Evolutionary conservation across 2,329 filamentous ascomycete species (phyloP).

Genomic region (Diaporthe longicolla): DNA sequence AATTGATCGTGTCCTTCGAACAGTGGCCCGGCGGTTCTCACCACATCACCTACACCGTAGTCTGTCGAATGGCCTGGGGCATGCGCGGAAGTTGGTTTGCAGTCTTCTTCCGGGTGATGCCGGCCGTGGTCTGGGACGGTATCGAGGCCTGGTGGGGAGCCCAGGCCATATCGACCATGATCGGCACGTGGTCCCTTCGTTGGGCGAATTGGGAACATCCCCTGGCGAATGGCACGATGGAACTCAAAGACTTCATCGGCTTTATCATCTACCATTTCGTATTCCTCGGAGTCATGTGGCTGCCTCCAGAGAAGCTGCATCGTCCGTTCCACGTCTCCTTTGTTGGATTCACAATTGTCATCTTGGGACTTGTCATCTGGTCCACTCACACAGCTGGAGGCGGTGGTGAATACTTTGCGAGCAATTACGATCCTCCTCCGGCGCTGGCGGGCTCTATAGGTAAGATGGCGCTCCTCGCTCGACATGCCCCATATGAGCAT

Average conservation of each 20-base stretch:
- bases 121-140: slow-evolving; percentile 34
- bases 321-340: slow-evolving; percentile 36
- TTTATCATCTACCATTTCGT: slow-evolving; percentile 35
- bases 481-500: neutral
- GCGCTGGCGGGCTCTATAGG: slow-evolving; percentile 34
- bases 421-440: slow-evolving; percentile 28
- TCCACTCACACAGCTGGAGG: slow-evolving; percentile 28
- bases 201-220: slow-evolving; percentile 25
- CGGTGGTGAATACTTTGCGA: slow-evolving; percentile 31
- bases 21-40: slow-evolving; percentile 37
- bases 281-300: slow-evolving; percentile 35
- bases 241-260: slow-evolving; percentile 35
- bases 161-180: slow-evolving; percentile 36
- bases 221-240: slow-evolving; percentile 36
- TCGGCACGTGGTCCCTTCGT: slow-evolving; percentile 28
- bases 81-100: slow-evolving; percentile 36
- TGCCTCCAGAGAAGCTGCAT: slow-evolving; percentile 35
- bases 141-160: slow-evolving; percentile 38
- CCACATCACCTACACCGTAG: slow-evolving; percentile 36
- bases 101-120: slow-evolving; percentile 38
- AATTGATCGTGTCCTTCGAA: neutral
- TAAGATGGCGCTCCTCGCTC: neutral
- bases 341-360: slow-evolving; percentile 13
- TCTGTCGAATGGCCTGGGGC: slow-evolving; percentile 27
- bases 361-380: slow-evolving; percentile 37